Evolutionary conservation across 805 yeast genomes (phyloP).

Genomic region (Starmerella riodocensis): DNA sequence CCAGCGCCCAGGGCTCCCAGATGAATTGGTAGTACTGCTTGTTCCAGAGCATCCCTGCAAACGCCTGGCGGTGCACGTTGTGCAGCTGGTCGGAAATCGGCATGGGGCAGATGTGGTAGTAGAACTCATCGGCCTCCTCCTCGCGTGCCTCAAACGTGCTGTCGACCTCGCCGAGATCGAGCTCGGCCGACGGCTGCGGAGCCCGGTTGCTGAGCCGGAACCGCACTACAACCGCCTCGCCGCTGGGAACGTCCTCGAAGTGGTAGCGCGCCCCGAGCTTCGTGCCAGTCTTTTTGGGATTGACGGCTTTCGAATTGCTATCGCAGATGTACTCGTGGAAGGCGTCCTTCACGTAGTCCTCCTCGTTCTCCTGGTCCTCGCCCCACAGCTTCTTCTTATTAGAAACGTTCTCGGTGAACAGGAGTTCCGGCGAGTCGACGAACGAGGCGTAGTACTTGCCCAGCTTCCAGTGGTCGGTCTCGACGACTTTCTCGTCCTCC

Average conservation of each 20-base stretch:
- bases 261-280: constrained; percentile 75
- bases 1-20: constrained; percentile 73
- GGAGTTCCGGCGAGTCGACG: constrained; percentile 37
- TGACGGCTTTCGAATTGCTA: constrained; percentile 45
- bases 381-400: constrained; percentile 56
- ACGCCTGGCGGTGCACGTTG: constrained; percentile 81
- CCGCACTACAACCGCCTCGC: constrained; percentile 74
- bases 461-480: constrained; percentile 52
- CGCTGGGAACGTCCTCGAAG: constrained; percentile 71
- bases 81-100: constrained; percentile 71
- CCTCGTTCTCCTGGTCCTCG: constrained; percentile 38
- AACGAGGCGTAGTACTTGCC: constrained; percentile 55
- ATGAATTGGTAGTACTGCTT: constrained; percentile 82
- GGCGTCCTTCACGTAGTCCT: constrained; percentile 67
- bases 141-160: constrained; percentile 52
- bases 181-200: constrained; percentile 30
- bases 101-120: constrained; percentile 75
- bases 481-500: constrained; percentile 34
- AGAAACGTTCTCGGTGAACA: constrained; percentile 85
- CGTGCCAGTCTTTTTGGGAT: constrained; percentile 63
- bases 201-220: constrained; percentile 49
- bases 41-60: constrained; percentile 87
- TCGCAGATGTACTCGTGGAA: constrained; percentile 73
- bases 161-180: constrained; percentile 69
- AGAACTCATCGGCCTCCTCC: constrained; percentile 84